Evolutionary conservation across 192 early-diverging fungal genomes (phyloP).

Genomic region (Chytriomyces hyalinus): DNA sequence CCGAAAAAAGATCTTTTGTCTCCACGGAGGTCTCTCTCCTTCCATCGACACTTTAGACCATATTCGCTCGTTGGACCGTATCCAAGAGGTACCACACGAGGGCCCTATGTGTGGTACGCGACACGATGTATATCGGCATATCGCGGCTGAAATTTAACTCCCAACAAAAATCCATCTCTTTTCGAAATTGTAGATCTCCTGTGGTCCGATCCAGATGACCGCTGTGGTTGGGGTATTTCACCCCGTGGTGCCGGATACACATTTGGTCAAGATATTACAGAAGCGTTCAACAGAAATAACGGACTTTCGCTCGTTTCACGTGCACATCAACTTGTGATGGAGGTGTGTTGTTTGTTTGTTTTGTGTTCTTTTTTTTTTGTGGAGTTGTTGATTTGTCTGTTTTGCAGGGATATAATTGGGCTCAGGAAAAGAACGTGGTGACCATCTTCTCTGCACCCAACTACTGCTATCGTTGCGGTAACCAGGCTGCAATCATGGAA

Average conservation of each 20-base stretch:
- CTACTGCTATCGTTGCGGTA: slow-evolving; percentile 99
- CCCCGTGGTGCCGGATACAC: slow-evolving; percentile 98
- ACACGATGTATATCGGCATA: background rate
- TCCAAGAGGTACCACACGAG: slow-evolving; percentile 98
- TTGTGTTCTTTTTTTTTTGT: background rate
- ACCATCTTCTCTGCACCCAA: slow-evolving; percentile 99
- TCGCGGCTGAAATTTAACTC: background rate
- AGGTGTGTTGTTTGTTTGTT: slow-evolving; percentile 51
- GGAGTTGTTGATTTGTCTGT: background rate
- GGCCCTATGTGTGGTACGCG: slow-evolving; percentile 87
- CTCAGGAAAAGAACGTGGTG: slow-evolving; percentile 97
- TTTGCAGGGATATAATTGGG: slow-evolving; percentile 94
- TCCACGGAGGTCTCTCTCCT: slow-evolving; percentile 94
- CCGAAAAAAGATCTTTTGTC: slow-evolving; percentile 76
- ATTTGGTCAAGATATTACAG: slow-evolving; percentile 92
- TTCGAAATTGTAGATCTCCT: slow-evolving; percentile 67
- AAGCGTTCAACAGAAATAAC: slow-evolving; percentile 87
- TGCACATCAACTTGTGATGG: slow-evolving; percentile 97
- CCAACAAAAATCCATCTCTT: slow-evolving; percentile 4
- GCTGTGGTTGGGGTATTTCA: slow-evolving; percentile 90
- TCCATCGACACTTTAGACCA: slow-evolving; percentile 93
- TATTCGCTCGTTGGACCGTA: slow-evolving; percentile 91
- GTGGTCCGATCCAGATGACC: slow-evolving; percentile 95
- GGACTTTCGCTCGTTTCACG: slow-evolving; percentile 96
- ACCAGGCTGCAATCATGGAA: slow-evolving; percentile 99